Conservation (phyloP, 2,329 filamentous ascomycete species). For the Aspergillus udagawae region DNA sequence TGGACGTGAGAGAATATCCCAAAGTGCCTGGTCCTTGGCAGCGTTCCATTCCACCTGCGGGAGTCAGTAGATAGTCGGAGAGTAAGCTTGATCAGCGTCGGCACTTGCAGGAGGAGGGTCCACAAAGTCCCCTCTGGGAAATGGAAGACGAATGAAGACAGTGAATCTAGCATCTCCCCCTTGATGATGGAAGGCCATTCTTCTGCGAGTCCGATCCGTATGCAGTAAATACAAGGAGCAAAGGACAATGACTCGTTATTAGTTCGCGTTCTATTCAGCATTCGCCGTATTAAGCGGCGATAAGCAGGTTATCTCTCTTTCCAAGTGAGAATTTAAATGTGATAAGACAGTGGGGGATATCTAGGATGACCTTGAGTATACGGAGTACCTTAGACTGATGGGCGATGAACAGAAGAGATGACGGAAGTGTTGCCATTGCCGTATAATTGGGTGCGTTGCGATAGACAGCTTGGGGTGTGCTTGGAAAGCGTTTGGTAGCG, state of each 20-base stretch:
- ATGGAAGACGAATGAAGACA: slow-evolving; percentile 85
- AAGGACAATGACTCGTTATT: background rate
- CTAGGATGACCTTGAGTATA: background rate
- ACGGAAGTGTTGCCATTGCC: slow-evolving; percentile 1
- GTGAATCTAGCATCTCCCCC: slow-evolving; percentile 48
- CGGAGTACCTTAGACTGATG: background rate
- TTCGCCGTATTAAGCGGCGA: background rate
- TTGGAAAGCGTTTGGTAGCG: background rate
- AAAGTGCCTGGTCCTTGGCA: slow-evolving; percentile 79
- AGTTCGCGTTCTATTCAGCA: background rate
- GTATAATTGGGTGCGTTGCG: background rate
- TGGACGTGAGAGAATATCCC: slow-evolving; percentile 81
- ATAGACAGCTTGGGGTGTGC: background rate
- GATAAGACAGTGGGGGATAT: background rate
- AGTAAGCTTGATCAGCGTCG: background rate
- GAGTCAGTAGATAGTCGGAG: slow-evolving; percentile 14
- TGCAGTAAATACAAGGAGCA: background rate
- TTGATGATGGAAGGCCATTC: slow-evolving; percentile 14
- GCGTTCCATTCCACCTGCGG: slow-evolving; percentile 80
- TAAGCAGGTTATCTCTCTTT: background rate
- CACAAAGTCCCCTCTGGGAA: slow-evolving; percentile 78
- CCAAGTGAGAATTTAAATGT: background rate
- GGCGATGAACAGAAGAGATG: background rate
- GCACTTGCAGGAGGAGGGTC: slow-evolving; percentile 75
- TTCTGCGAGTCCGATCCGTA: background rate